phyloP scores from a whole-genome alignment of 768 basidiomycete genomes.

The Postia placenta region DNA sequence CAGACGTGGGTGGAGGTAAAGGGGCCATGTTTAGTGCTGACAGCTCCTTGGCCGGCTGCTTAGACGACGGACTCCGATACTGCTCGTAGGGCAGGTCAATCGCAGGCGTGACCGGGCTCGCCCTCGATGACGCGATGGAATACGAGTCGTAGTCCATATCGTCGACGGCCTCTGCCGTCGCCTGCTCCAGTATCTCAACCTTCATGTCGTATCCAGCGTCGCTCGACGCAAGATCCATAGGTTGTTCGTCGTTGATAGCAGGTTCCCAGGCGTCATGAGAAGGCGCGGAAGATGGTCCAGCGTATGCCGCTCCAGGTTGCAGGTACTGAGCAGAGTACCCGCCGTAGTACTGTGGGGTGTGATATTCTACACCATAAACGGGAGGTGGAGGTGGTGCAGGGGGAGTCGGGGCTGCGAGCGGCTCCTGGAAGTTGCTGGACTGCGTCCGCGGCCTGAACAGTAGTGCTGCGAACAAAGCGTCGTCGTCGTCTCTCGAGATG shows the following conservation, averaged over 20 bases:
- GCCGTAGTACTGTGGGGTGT: not conserved
- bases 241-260: constrained; percentile 4
- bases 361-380: not conserved
- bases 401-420: not conserved
- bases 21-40: no score
- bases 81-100: no score
- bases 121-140: constrained; percentile 1
- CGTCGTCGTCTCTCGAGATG: not conserved
- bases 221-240: constrained; percentile 14
- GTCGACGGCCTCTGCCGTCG: not conserved
- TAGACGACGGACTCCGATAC: no score
- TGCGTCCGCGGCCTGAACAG: not conserved
- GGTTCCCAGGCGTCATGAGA: not conserved
- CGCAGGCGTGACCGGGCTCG: not conserved
- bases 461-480: not conserved
- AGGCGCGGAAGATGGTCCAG: not conserved
- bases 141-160: not conserved
- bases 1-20: no score
- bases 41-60: no score
- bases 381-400: not conserved
- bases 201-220: not conserved
- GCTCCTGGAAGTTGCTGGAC: not conserved
- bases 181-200: not conserved
- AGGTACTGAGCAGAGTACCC: no score
- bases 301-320: not conserved